Conservation (phyloP, 2,329 filamentous ascomycete species). For the Penicillium corylophilum region DNA sequence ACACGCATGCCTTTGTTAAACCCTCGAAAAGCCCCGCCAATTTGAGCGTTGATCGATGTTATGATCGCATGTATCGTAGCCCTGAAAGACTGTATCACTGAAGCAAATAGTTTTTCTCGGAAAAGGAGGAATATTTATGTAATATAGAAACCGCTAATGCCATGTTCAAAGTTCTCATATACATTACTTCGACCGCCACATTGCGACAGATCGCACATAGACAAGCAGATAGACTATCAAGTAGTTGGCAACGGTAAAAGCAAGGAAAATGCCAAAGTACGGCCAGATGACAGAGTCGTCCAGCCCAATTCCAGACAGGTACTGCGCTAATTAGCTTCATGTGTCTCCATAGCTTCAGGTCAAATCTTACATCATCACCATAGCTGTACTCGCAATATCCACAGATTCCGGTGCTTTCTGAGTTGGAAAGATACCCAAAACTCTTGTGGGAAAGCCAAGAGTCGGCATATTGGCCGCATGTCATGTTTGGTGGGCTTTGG, state of each 20-base stretch:
- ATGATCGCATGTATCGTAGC: too few relatives aligned
- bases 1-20: too few relatives aligned
- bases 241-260: constrained; percentile 35
- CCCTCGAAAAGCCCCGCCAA: too few relatives aligned
- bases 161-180: not conserved
- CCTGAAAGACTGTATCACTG: too few relatives aligned
- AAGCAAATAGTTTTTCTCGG: too few relatives aligned
- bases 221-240: constrained; percentile 36
- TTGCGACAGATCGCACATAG: constrained; percentile 34
- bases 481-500: constrained; percentile 62
- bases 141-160: not conserved
- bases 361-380: constrained; percentile 33
- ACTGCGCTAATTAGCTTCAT: constrained; percentile 21
- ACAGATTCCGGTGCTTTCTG: constrained; percentile 63
- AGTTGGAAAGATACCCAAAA: constrained; percentile 66
- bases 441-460: constrained; percentile 66
- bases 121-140: too few relatives aligned
- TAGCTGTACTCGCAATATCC: constrained; percentile 73
- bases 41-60: too few relatives aligned
- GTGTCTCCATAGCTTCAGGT: not conserved
- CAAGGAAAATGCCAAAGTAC: constrained; percentile 36
- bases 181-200: constrained; percentile 25
- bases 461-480: constrained; percentile 71
- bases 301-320: constrained; percentile 30
- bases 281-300: constrained; percentile 36